These are phyloP conservation scores for Bombardia bombarda DNA, from an alignment of 495 filamentous ascomycete species.

Conservation along the genomic window DNA sequence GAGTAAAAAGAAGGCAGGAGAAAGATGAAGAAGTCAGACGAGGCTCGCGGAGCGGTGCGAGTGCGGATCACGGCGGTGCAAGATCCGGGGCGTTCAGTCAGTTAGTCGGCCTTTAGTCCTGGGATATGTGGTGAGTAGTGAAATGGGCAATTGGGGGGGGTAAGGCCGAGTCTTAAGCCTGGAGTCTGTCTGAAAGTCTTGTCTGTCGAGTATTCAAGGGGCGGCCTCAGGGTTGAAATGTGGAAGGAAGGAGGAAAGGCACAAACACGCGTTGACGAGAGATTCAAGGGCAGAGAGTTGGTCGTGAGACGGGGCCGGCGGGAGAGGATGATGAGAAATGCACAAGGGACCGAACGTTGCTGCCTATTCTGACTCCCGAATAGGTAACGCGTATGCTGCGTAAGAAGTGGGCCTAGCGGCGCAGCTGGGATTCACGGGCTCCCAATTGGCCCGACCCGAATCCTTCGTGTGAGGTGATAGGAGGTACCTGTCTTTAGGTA, in stretches of 20 bases:
- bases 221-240: constrained; percentile 15
- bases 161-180: no score
- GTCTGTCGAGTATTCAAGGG: neutral
- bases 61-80: neutral
- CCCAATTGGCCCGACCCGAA: constrained; percentile 18
- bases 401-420: constrained; percentile 17
- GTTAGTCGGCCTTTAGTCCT: no score
- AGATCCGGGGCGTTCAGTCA: no score
- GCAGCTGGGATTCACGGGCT: constrained; percentile 10
- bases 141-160: no score
- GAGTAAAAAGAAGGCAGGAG: constrained; percentile 1
- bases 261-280: constrained; percentile 6
- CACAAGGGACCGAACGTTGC: constrained; percentile 19
- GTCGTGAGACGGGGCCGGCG: constrained; percentile 5
- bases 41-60: neutral
- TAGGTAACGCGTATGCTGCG: constrained; percentile 8
- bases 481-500: no score
- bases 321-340: constrained; percentile 28
- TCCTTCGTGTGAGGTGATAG: no score
- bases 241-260: constrained; percentile 4
- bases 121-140: no score
- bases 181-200: neutral
- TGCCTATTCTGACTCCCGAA: constrained; percentile 24
- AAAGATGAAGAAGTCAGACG: constrained; percentile 3
- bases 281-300: constrained; percentile 7